Evolutionary conservation across 2,329 filamentous ascomycete genomes (phyloP), one percentile per base, ranked within the genome.

Genomic region (Penicillium sp.): DNA sequence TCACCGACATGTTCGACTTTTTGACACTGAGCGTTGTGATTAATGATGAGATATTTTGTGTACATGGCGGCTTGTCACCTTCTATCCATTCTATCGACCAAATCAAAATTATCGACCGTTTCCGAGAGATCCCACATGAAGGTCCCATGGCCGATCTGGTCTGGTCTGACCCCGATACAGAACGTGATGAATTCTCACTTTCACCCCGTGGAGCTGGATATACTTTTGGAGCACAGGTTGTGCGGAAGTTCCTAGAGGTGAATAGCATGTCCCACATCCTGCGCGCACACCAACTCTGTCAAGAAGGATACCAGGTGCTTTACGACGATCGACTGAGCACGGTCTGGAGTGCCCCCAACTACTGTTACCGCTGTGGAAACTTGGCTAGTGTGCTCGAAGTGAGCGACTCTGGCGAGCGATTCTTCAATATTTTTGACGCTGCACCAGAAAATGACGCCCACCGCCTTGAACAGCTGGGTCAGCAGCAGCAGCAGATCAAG

Each of bases 1-100:
- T 98, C 68, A 98, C 93, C 58, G 93, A 98, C 73, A 97, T 98
- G 90, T 98, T 98, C 72, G 93, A 98, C 73, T 98, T 95, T 70
- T 77, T 98, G 56, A 97, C 91, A 7, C 76, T 98, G 50, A 95
- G 88, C 62, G 94, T 97, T 53, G 91, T 98, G 56, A 98, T 98
- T 67, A 95, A 97, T 69, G 87, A 98, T 70, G 88, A 97, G 69
- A 98, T 98, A 59, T 98, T 98, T 70, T 98, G 93, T 70, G 93
- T 98, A 6, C 93, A 98, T 69, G 93, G 93, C 67, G 93, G 87
- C 21, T 78, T 93, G 19, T 90, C 86, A 1, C 87, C 87, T 1
- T 90, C 86, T 28, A 97, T 98, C 67, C 93, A 98, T 72, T 95
- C 88, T 39, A 96, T 98, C 66, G 93, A 98, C 69, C 93, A 98